A percentile compares a stretch with the other conserved stretches of the same genome.
phyloP scores from a whole-genome alignment of 148 eudicot genomes.

The Nepenthes mirabilis region DNA sequence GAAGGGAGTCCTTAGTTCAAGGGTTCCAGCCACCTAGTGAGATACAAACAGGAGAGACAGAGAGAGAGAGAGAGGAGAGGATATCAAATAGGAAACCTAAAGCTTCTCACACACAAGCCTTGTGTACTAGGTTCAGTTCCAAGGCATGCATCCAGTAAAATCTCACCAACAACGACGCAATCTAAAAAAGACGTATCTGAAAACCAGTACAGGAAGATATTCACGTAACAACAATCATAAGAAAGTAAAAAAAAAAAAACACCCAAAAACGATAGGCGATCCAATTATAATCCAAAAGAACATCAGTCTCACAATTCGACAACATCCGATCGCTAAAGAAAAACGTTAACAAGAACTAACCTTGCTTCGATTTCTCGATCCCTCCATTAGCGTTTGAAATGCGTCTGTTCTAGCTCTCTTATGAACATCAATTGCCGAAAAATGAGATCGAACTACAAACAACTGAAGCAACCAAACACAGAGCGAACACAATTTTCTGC shows the following conservation, averaged over 20 bases:
- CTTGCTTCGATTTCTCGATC: conserved; percentile 32
- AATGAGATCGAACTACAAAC: not conserved
- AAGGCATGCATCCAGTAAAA: not conserved
- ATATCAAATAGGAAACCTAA: not conserved
- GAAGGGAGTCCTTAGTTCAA: too few species aligned
- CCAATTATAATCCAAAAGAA: not conserved
- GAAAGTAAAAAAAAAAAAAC: not conserved
- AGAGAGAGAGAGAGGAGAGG: too few species aligned
- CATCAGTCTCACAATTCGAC: not conserved
- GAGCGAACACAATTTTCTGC: too few species aligned
- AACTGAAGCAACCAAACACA: too few species aligned
- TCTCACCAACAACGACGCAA: not conserved
- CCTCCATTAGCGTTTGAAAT: conserved; percentile 29
- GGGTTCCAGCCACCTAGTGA: too few species aligned
- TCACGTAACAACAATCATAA: too few species aligned
- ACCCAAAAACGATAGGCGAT: too few species aligned
- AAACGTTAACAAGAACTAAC: conserved; percentile 8
- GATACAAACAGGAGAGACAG: too few species aligned
- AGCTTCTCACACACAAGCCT: not conserved
- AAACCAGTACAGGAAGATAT: not conserved
- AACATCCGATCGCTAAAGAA: not conserved
- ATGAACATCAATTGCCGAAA: conserved; percentile 24
- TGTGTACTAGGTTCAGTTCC: conserved; percentile 14
- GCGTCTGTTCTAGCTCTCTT: conserved; percentile 27
- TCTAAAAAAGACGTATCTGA: not conserved